Evolutionary conservation across 2,329 filamentous ascomycete species (phyloP), one percentile per base, ranked within the genome.

Genomic region (Eutypella sp.): DNA sequence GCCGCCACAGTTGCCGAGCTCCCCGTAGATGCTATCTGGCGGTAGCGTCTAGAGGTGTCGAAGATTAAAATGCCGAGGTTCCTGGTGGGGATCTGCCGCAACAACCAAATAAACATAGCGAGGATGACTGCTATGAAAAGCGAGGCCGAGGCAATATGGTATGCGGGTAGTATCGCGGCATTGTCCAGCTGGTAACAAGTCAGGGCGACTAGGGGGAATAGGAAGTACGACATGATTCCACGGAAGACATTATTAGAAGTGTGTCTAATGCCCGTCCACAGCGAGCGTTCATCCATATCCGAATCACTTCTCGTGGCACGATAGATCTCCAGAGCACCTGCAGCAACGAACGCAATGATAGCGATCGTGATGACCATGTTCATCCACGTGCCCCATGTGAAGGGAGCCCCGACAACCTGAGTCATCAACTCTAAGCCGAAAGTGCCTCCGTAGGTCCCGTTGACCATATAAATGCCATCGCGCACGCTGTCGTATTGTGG

Each of bases 321-420:
- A 24, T 51, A 47, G 2, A 22, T 37, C 18, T 42, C 45, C 4
- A 49, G 22, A 23, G 42, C 22, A n/a, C 46, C 18, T 11, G 44
- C 45, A 6, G 40, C 40, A 37, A 44, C 15, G 16, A 22, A 13
- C 6, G 48, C 44, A 25, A 50, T 45, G 19, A 40, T 33, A 9
- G 36, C 20, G 40, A 50, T 33, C 68, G 83, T 81, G 39, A 85
- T 69, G 16, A 83, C 76, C 73, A 87, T 84, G 46, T 83, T 85
- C 1, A 82, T 74, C 85, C 85, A 89, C 7, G 86, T 79, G 51
- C 85, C 79, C 46, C 74, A 68, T 5, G 76, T 76, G 9, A 74
- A 70, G 1, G 74, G 73, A 63, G 87, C 81, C 11, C 85, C 86
- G 22, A 87, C 75, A 37, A 84, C 72, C 57, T 89, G 82, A 27